phyloP scores from a whole-genome alignment of 306 rosid species.

The Pterocarpus santalinus region DNA sequence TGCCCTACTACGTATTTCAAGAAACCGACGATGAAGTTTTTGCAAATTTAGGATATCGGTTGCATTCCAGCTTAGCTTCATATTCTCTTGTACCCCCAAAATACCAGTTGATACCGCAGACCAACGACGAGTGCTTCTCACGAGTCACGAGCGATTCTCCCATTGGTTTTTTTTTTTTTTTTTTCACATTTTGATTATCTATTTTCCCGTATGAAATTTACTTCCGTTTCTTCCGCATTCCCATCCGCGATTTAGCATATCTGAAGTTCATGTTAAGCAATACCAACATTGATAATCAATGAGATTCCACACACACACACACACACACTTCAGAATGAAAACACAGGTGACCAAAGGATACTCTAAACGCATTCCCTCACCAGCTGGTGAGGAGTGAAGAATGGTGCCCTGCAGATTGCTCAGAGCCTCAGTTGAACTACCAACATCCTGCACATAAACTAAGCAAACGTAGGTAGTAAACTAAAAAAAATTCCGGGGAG shows the following conservation, averaged over 20 bases:
- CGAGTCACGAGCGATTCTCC: not conserved
- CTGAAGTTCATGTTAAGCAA: slow-evolving; percentile 74
- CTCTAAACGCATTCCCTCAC: slow-evolving; percentile 95
- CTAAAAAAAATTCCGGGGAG: not conserved
- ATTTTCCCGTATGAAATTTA: slow-evolving; percentile 40
- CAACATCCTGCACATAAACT: slow-evolving; percentile 66
- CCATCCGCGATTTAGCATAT: slow-evolving; percentile 94
- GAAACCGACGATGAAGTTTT: slow-evolving; percentile 8
- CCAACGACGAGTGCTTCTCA: not conserved
- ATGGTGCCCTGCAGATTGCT: slow-evolving; percentile 84
- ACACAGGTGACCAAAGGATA: slow-evolving; percentile 64
- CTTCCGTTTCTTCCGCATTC: slow-evolving; percentile 84
- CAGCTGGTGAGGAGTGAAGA: slow-evolving; percentile 77
- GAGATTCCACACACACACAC: not conserved
- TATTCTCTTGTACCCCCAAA: slow-evolving; percentile 3
- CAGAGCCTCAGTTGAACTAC: slow-evolving; percentile 73
- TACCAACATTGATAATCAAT: slow-evolving; percentile 10
- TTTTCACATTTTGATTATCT: not conserved
- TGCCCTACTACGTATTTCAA: not conserved
- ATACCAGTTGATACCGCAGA: slow-evolving; percentile 5
- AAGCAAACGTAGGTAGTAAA: not conserved
- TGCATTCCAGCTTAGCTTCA: slow-evolving; percentile 3
- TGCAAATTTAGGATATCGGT: slow-evolving; percentile 1
- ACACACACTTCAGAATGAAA: not conserved
- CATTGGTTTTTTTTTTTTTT: not conserved